Conservation (phyloP, 73 alveolate species). For the Blepharisma japonicum region DNA sequence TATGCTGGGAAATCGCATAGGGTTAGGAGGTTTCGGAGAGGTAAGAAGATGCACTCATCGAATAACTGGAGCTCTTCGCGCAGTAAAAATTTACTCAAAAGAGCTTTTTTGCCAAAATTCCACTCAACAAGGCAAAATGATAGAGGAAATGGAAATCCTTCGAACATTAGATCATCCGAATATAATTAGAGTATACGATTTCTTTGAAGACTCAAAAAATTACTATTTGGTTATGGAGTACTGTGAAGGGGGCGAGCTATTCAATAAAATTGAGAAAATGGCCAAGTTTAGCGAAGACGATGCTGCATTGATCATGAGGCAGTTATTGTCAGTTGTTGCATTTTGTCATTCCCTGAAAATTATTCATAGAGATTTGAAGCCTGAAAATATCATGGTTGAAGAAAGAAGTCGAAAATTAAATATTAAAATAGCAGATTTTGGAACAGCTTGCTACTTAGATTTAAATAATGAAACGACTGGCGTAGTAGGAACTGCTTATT, state of each 20-base stretch:
- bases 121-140: constrained; percentile 1
- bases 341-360: constrained; percentile 70
- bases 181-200: constrained; percentile 37
- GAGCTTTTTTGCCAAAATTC: neutral
- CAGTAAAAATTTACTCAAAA: constrained; percentile 42
- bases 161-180: constrained; percentile 44
- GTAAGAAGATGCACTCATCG: constrained; percentile 33
- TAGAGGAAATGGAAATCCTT: constrained; percentile 35
- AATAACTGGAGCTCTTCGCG: constrained; percentile 36
- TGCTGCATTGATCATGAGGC: constrained; percentile 66
- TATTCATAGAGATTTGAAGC: constrained; percentile 93
- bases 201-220: constrained; percentile 33
- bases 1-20: neutral
- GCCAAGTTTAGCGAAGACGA: constrained; percentile 55
- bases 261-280: constrained; percentile 42
- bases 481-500: constrained; percentile 22
- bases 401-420: neutral
- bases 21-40: constrained; percentile 44
- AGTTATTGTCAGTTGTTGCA: constrained; percentile 54
- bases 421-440: neutral
- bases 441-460: neutral
- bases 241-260: constrained; percentile 66
- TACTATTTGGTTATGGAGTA: constrained; percentile 40
- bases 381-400: constrained; percentile 66
- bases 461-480: constrained; percentile 1